Percentiles rank a stretch among this genome's conserved stretches.
Evolutionary conservation across 1,139 yeast species (phyloP).

Genomic region (Yamadazyma kanchanaburiensis): DNA sequence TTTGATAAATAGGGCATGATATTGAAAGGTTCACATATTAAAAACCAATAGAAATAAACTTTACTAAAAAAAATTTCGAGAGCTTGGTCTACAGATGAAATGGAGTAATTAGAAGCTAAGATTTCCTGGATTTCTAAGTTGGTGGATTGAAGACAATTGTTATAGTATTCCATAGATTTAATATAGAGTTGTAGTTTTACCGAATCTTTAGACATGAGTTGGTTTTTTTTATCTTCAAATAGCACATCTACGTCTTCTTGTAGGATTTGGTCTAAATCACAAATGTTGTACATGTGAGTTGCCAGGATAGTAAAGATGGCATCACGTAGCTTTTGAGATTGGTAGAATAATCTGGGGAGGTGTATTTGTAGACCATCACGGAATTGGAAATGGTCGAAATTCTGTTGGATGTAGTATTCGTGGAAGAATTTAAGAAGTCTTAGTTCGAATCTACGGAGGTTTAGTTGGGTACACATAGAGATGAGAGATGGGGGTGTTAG

Average conservation of each 20-base stretch:
- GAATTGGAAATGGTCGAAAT: constrained; percentile 14
- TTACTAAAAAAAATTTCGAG: no score
- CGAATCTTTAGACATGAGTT: no score
- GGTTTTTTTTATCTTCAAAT: no score
- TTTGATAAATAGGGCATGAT: constrained; percentile 23
- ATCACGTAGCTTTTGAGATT: constrained; percentile 16
- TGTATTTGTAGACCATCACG: constrained; percentile 18
- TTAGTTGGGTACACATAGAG: constrained; percentile 15
- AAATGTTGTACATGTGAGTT: constrained; percentile 13
- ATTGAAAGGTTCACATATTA: constrained; percentile 26
- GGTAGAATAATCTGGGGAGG: constrained; percentile 19
- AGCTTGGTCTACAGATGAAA: neutral
- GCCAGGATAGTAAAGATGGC: constrained; percentile 15
- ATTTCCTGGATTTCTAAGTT: neutral
- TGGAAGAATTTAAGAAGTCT: constrained; percentile 27
- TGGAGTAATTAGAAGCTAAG: neutral
- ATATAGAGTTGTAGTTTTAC: constrained; percentile 3
- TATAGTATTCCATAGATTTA: constrained; percentile 5
- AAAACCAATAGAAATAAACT: constrained; percentile 22
- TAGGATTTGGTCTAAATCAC: constrained; percentile 5
- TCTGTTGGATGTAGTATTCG: constrained; percentile 16
- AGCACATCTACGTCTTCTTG: constrained; percentile 3
- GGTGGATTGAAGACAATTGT: constrained; percentile 9
- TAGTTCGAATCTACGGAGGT: constrained; percentile 23
- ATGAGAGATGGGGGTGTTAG: no score